Percentiles rank a stretch among this genome's conserved stretches.
phyloP scores from a whole-genome alignment of 306 rosid genomes.

The Vigna reflexopilosa region DNA sequence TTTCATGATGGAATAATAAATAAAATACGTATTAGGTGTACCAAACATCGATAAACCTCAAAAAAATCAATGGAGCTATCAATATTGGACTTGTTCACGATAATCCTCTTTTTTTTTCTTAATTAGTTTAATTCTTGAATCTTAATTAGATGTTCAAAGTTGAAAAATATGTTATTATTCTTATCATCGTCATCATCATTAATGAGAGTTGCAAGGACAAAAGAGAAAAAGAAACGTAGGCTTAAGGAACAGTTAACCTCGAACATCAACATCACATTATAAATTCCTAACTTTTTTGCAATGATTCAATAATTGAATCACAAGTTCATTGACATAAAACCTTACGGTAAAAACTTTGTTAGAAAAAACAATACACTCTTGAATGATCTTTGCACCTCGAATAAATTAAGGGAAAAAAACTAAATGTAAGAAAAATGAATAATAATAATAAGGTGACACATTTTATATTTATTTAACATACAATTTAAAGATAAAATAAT shows the following conservation, averaged over 20 bases:
- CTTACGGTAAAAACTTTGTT: background rate
- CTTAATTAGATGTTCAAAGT: background rate
- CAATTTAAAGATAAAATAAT: too few relatives aligned
- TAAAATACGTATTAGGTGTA: constrained; percentile 11
- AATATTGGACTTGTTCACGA: background rate
- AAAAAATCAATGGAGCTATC: background rate
- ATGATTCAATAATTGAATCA: background rate
- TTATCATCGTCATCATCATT: background rate
- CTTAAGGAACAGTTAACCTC: background rate
- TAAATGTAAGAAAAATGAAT: too few relatives aligned
- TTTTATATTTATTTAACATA: too few relatives aligned
- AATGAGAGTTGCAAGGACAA: background rate
- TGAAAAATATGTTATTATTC: background rate
- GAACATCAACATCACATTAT: background rate
- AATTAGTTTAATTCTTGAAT: background rate
- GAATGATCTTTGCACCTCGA: background rate
- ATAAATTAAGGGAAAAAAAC: too few relatives aligned
- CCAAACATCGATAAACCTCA: background rate
- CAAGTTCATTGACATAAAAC: background rate
- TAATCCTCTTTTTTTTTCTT: background rate
- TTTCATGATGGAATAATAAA: background rate
- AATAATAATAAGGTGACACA: too few relatives aligned
- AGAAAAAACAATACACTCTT: background rate
- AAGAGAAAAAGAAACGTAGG: background rate
- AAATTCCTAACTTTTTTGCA: background rate